Percentiles rank a stretch among this genome's conserved stretches.
These are phyloP conservation scores for Anastatica hierochuntica DNA, from an alignment of 345 rosid genomes.

Conservation along the genomic window DNA sequence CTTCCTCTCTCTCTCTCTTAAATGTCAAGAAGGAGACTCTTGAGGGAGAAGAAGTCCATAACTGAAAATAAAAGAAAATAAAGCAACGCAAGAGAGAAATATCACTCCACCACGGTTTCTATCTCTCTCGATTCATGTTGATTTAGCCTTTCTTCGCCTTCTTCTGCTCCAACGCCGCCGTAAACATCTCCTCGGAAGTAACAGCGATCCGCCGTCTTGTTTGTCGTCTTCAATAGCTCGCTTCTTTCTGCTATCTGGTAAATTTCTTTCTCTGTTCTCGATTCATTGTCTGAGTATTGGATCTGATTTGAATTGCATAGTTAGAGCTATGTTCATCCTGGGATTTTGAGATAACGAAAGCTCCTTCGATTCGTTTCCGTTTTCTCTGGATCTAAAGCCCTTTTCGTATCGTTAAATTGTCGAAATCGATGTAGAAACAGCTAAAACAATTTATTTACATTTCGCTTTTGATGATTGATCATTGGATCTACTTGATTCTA, in stretches of 20 bases:
- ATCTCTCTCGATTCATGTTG: not conserved
- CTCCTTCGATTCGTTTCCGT: not conserved
- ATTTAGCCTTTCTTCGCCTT: not conserved
- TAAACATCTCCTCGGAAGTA: conserved; percentile 10
- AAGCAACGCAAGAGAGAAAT: conserved; percentile 12
- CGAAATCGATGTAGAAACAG: conserved; percentile 6
- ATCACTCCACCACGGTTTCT: not conserved
- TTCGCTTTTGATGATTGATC: too few relatives aligned
- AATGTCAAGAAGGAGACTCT: too few relatives aligned
- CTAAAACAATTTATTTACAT: not conserved
- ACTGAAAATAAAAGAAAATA: not conserved
- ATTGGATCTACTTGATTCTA: not conserved
- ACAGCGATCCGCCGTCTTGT: conserved; percentile 1
- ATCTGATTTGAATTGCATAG: conserved; percentile 11
- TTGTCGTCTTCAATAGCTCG: conserved; percentile 1
- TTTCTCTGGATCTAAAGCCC: conserved; percentile 6
- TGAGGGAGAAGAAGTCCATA: conserved; percentile 19
- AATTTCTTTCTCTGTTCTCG: not conserved
- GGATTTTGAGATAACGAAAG: not conserved
- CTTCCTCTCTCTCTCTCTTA: too few relatives aligned
- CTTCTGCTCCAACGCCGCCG: conserved; percentile 12
- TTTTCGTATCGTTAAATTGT: conserved; percentile 6
- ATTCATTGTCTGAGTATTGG: not conserved
- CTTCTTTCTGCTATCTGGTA: not conserved
- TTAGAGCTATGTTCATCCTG: not conserved